Evolutionary conservation across 106 monocot genomes (phyloP), one percentile per base, ranked within the genome.

Genomic region (Alisma plantagoaquatica): DNA sequence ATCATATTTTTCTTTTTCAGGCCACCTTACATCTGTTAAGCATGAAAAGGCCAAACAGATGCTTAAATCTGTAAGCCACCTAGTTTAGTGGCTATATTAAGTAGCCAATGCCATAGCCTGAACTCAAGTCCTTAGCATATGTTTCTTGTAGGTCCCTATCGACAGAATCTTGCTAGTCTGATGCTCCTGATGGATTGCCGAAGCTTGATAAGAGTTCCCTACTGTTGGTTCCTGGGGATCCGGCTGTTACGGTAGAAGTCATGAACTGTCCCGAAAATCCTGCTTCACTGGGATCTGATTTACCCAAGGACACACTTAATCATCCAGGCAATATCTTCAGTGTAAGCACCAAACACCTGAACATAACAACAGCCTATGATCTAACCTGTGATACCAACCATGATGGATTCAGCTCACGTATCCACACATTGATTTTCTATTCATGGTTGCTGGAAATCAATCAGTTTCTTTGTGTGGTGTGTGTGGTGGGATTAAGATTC

Each of bases 1-100:
- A 46, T 73, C 68, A 31, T 99, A 99, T 57, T 89, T 99, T 65
- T 99, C 90, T 24, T 79, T 99, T 46, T 99, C 90, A 60, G 90
- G 98, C 7, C 57, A 55, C 28, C 71, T 86, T 41, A 79, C 76
- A 27, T 61, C 64, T 54, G 64, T 90, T 82, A 90, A 82, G 54
- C 27, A 41, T 24, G 23, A 69, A 10, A 90, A 86, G 31, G 84
- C 85, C 45, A 71, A 75, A 60, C 70, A 65, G 63, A 73, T 81
- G 64, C 75, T 81, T 2, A 14, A 7, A 6, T 60, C 66, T 55
- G 51, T 32, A 66, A 72, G 70, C 38, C 28, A 62, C 53, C 24
- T 23, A 31, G 26, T n/a, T n/a, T n/a, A n/a, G n/a, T n/a, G n/a
- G n/a, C n/a, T n/a, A n/a, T n/a, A n/a, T n/a, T n/a, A n/a, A n/a